Conservation (phyloP, 208 protist species). For the Tritrichomonas musculus region DNA sequence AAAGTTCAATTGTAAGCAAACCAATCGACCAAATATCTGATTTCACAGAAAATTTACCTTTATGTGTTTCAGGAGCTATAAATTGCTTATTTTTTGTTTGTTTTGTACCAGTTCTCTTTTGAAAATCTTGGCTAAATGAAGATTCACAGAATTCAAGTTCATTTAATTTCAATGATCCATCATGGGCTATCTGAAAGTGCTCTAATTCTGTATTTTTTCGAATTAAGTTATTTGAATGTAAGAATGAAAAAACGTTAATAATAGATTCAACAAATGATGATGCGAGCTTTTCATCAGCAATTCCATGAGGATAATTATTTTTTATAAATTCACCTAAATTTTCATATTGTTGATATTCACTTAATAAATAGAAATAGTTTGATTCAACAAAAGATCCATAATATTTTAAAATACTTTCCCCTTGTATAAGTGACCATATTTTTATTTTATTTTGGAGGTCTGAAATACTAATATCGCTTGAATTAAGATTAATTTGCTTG, state of each 20-base stretch:
- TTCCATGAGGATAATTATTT: not conserved
- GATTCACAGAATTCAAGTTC: slow-evolving; percentile 51
- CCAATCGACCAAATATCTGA: slow-evolving; percentile 60
- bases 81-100: slow-evolving; percentile 46
- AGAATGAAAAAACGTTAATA: slow-evolving; percentile 40
- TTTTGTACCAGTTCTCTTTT: slow-evolving; percentile 50
- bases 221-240: slow-evolving; percentile 43
- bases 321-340: not conserved
- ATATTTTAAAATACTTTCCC: not conserved
- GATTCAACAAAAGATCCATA: not conserved
- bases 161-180: slow-evolving; percentile 46
- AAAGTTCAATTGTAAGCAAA: slow-evolving; percentile 57
- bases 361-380: not conserved
- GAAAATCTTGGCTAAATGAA: slow-evolving; percentile 9
- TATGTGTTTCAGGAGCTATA: slow-evolving; percentile 58
- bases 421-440: not conserved
- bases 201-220: slow-evolving; percentile 47
- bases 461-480: not conserved
- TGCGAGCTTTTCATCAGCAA: slow-evolving; percentile 24
- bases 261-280: slow-evolving; percentile 43
- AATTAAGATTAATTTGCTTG: not conserved
- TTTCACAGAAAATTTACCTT: slow-evolving; percentile 40
- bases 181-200: slow-evolving; percentile 44
- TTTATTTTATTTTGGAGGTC: not conserved
- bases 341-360: not conserved